Conservation (phyloP, 805 yeast species). For the Saccharomycopsis sp. region DNA sequence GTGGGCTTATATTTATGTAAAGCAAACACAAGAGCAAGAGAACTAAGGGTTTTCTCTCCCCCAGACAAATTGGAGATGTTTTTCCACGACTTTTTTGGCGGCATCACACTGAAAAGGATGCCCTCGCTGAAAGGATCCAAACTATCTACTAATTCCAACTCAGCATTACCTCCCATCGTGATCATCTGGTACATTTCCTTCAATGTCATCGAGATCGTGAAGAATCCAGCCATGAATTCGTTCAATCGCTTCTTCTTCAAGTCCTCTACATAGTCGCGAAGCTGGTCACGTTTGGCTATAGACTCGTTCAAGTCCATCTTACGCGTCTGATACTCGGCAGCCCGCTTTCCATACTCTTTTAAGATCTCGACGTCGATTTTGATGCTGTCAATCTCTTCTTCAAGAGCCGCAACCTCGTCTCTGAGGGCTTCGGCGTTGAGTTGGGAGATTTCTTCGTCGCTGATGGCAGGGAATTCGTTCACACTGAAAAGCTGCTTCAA, state of each 20-base stretch:
- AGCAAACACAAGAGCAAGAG: conserved; percentile 93
- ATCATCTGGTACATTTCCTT: conserved; percentile 98
- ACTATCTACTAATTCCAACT: conserved; percentile 88
- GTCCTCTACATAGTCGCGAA: conserved; percentile 56
- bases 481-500: conserved; percentile 24
- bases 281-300: conserved; percentile 56
- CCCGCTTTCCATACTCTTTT: conserved; percentile 66
- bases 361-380: conserved; percentile 68
- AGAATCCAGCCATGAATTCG: conserved; percentile 92
- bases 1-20: conserved; percentile 94
- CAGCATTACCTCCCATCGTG: conserved; percentile 99
- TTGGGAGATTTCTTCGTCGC: conserved; percentile 44
- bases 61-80: conserved; percentile 93
- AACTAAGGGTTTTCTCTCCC: conserved; percentile 94
- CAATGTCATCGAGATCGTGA: conserved; percentile 74
- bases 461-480: conserved; percentile 33
- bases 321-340: conserved; percentile 56
- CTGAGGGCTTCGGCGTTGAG: conserved; percentile 45
- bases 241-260: conserved; percentile 67
- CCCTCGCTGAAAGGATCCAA: conserved; percentile 99
- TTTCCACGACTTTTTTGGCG: conserved; percentile 97
- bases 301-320: conserved; percentile 63
- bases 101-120: conserved; percentile 94
- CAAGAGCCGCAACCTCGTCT: conserved; percentile 46
- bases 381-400: conserved; percentile 47